Evolutionary conservation across 768 basidiomycete genomes (phyloP), one percentile per base, ranked within the genome.

Genomic region (Russula griseocarnosa): DNA sequence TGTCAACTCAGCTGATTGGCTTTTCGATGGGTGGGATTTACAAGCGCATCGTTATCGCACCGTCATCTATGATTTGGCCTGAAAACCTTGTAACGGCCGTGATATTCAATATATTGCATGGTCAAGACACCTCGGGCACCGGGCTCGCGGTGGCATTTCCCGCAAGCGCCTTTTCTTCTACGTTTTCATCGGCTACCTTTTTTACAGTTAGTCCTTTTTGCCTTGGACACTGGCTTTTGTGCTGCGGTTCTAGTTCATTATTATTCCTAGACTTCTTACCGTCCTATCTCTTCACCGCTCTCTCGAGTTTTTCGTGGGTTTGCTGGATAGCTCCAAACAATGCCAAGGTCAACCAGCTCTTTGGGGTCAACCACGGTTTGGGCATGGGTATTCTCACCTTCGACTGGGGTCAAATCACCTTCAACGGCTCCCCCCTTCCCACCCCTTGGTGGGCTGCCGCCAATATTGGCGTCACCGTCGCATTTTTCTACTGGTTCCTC

Each of bases 391-490:
- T 90, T 64, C 73, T 90, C 70, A 89, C 88, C 34, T 90, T 93
- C 72, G 90, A 92, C 68, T 93, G 90, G 91, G 78, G 85, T 3
- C 86, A 89, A 72, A 83, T 87, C 64, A 82, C 85, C 10, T 88
- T 85, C 70, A 83, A 83, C 59, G 82, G 81, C 20, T 83, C 82
- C 26, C 90, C 90, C 0, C 82, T 92, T 53, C 84, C 86, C 86
- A 84, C 86, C 10, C 90, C 90, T 2, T 92, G 88, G 87, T 90
- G 88, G 88, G 87, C 87, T 5, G 83, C 86, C 70, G 88, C 86
- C 14, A 90, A 91, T 72, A 77, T 89, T 57, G 73, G 80, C 3
- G 75, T 71, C 55, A 83, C 86, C 28, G 85, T 90, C 68, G 74
- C 86, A 5, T 79, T 86, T 74, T 82, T 91, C 75, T 87, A 86